These are phyloP conservation scores for Fusarium decemcellulare DNA, from an alignment of 2,329 filamentous ascomycete species.

Conservation along the genomic window DNA sequence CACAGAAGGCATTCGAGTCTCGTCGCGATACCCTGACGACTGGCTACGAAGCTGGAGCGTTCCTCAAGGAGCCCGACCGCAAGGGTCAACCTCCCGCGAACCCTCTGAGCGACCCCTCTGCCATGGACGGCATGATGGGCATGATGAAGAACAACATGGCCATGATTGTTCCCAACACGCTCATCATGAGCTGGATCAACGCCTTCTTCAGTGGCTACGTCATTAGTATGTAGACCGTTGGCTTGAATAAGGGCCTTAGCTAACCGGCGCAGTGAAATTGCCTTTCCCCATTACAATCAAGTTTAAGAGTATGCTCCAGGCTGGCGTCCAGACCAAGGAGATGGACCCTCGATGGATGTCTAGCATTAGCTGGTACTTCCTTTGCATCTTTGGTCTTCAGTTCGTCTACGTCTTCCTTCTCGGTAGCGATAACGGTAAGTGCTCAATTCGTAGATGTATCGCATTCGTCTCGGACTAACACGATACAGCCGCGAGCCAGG, in stretches of 20 bases:
- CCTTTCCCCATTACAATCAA: constrained; percentile 98
- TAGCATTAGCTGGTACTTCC: constrained; percentile 98
- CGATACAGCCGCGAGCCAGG: constrained; percentile 84
- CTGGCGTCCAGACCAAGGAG: constrained; percentile 94
- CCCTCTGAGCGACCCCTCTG: constrained; percentile 93
- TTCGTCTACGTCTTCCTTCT: constrained; percentile 98
- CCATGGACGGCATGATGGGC: constrained; percentile 99
- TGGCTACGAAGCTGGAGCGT: constrained; percentile 88
- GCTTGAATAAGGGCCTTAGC: not conserved
- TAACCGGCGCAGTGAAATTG: constrained; percentile 79
- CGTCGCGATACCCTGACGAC: constrained; percentile 86
- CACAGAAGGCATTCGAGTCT: constrained; percentile 80
- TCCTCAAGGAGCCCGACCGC: constrained; percentile 89
- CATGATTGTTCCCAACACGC: constrained; percentile 98
- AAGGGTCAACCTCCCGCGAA: constrained; percentile 91
- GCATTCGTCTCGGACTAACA: constrained; percentile 17
- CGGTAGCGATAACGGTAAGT: constrained; percentile 93
- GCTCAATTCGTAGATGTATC: not conserved
- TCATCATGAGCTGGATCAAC: constrained; percentile 99
- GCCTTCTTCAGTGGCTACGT: constrained; percentile 99
- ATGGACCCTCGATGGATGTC: constrained; percentile 99
- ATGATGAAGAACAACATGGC: constrained; percentile 99
- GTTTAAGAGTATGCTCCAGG: constrained; percentile 99
- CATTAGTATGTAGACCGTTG: constrained; percentile 76
- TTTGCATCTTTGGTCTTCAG: constrained; percentile 96